Percentiles rank a stretch among this genome's conserved stretches.
phyloP scores from a whole-genome alignment of 1,284 basidiomycete genomes.

The Cutaneotrichosporon cutaneum region DNA sequence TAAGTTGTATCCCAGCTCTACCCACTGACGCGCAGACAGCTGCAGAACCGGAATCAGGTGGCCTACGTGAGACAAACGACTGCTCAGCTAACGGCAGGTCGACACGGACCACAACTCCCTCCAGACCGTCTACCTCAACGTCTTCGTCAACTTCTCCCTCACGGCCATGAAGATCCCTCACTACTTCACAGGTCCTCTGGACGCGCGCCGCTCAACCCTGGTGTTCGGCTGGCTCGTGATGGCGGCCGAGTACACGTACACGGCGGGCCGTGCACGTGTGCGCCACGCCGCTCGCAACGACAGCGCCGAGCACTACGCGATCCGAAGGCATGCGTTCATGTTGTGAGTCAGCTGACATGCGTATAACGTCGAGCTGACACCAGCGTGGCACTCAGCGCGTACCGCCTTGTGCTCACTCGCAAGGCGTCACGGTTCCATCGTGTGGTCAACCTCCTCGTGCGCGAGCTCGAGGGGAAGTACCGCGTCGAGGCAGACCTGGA shows the following conservation, averaged over 20 bases:
- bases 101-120: conserved; percentile 71
- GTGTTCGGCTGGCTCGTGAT: conserved; percentile 31
- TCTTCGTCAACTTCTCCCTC: conserved; percentile 83
- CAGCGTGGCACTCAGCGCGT: conserved; percentile 79
- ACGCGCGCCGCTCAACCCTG: conserved; percentile 13
- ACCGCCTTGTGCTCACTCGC: conserved; percentile 63
- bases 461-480: conserved; percentile 19
- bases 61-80: conserved; percentile 40
- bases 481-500: conserved; percentile 8
- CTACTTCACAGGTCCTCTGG: conserved; percentile 67
- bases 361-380: conserved; percentile 4
- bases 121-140: conserved; percentile 68
- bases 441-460: conserved; percentile 28
- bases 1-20: too few species aligned
- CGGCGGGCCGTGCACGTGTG: conserved; percentile 44
- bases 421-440: conserved; percentile 50
- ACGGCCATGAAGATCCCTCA: conserved; percentile 84
- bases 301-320: conserved; percentile 39
- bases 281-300: conserved; percentile 32
- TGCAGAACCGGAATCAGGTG: conserved; percentile 52
- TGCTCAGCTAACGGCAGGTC: conserved; percentile 49
- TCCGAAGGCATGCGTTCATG: conserved; percentile 60
- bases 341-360: conserved; percentile 62
- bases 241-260: conserved; percentile 42
- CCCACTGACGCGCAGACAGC: conserved; percentile 31